Base-by-base conservation (phyloP, 2,329 filamentous ascomycete genomes). In the Pseudogymnoascus sp. region DNA sequence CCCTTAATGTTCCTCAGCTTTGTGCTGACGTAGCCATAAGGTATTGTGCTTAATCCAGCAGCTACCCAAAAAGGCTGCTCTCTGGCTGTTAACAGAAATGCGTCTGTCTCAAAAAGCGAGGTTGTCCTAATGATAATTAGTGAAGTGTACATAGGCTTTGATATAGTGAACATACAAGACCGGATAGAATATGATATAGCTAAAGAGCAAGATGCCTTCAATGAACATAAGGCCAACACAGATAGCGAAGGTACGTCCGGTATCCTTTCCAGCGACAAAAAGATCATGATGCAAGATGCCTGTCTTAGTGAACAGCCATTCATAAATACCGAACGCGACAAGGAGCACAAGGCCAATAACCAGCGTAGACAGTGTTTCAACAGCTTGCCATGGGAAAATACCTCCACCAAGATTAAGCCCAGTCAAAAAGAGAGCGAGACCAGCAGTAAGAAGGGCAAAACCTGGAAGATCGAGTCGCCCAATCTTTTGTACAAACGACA, bases 291-390 rank as follows among this genome's bases (percentile, higher is more conserved):
- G 65, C 30, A 63, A 64, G 34, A 82, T 71, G 2, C 79, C 79
- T 50, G 77, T 75, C 58, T 70, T 72, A 2, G 79, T 75, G 0
- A 76, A 77, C 57, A 78, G 77, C 72, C 75, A 77, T 64, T 82
- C 77, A 79, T 80, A 84, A 2, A 82, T 61, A 32, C 79, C 74
- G 60, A 84, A 84, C 0, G 71, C 74, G 35, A 77, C 69, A 14
- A 77, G 76, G 6, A 79, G 68, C 1, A 72, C 57, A 18, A 62
- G 61, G 16, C 85, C 84, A 2, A 84, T 68, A 0, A 81, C 71
- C 1, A 87, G 67, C 0, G 82, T 80, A 0, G 74, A 75, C 57
- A 86, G 75, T 9, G 85, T 81, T 64, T 82, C 78, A 0, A 74
- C 71, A 0, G 80, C 82, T 1, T 75, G 69, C 84, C 84, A 87